Evolutionary conservation across 805 yeast genomes (phyloP).

Genomic region (Nakazawaea molendinolei): DNA sequence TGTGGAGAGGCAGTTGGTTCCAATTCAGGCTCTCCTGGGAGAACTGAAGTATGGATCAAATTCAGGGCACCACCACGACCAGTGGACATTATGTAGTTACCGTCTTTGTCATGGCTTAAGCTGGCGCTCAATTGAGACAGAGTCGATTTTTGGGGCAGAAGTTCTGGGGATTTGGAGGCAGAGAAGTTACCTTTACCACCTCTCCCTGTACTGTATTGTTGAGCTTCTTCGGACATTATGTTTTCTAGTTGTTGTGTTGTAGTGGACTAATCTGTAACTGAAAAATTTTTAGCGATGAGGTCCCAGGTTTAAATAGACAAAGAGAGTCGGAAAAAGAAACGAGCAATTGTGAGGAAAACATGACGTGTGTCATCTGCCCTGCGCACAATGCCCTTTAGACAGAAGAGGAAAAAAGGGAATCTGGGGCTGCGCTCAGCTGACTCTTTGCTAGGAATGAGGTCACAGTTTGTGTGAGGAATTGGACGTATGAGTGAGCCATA

Average conservation of each 20-base stretch:
- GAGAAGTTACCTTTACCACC: slow-evolving; percentile 31
- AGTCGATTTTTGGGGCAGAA: slow-evolving; percentile 13
- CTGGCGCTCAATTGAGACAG: slow-evolving; percentile 15
- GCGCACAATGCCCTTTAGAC: too few species aligned
- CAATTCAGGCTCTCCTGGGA: slow-evolving; percentile 34
- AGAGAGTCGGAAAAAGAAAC: too few species aligned
- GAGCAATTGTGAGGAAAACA: too few species aligned
- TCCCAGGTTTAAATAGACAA: too few species aligned
- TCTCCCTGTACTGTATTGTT: slow-evolving; percentile 23
- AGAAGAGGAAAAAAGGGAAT: too few species aligned
- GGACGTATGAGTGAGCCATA: too few species aligned
- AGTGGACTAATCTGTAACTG: too few species aligned
- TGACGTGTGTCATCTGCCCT: too few species aligned
- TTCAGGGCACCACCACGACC: slow-evolving; percentile 58
- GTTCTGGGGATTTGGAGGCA: slow-evolving; percentile 11
- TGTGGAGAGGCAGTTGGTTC: slow-evolving; percentile 34
- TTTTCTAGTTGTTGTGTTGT: not conserved
- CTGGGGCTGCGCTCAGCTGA: too few species aligned
- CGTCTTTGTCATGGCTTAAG: slow-evolving; percentile 23
- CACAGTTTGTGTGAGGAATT: too few species aligned
- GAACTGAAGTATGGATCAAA: slow-evolving; percentile 30
- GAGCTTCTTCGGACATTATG: slow-evolving; percentile 1
- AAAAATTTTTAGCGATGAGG: too few species aligned
- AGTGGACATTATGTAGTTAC: slow-evolving; percentile 36
- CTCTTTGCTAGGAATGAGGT: too few species aligned